Percentiles rank a stretch among this genome's conserved stretches.
Conservation (phyloP, 345 rosid genomes). For the Boechera stricta region DNA sequence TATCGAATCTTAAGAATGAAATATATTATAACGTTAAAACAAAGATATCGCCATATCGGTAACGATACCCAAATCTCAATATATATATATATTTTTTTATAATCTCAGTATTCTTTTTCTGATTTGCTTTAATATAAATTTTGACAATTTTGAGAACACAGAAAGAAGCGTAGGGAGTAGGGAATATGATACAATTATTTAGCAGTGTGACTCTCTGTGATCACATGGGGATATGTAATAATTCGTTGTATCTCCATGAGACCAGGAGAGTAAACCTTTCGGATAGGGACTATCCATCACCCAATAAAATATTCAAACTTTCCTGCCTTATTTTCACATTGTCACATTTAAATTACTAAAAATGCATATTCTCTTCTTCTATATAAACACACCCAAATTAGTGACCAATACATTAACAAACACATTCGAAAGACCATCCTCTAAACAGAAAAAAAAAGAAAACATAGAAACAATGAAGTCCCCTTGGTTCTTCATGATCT, state of each 20-base stretch:
- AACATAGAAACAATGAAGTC: slow-evolving; percentile 1
- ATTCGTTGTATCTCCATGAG: background rate
- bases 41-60: too few relatives aligned
- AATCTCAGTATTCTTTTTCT: too few relatives aligned
- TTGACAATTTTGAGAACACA: too few relatives aligned
- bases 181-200: too few relatives aligned
- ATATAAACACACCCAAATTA: slow-evolving; percentile 27
- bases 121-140: too few relatives aligned
- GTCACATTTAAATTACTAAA: background rate
- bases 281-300: background rate
- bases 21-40: too few relatives aligned
- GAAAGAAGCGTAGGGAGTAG: too few relatives aligned
- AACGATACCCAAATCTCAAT: too few relatives aligned
- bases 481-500: slow-evolving; percentile 30
- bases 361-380: slow-evolving; percentile 5
- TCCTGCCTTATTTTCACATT: slow-evolving; percentile 14
- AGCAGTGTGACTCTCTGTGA: too few relatives aligned
- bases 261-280: background rate
- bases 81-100: too few relatives aligned
- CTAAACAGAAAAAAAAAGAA: background rate
- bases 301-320: slow-evolving; percentile 5
- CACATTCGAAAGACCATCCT: background rate
- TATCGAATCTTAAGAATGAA: too few relatives aligned
- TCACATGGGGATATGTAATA: background rate
- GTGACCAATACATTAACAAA: background rate